Evolutionary conservation across 345 rosid genomes (phyloP).

Genomic region (Salix exigua): DNA sequence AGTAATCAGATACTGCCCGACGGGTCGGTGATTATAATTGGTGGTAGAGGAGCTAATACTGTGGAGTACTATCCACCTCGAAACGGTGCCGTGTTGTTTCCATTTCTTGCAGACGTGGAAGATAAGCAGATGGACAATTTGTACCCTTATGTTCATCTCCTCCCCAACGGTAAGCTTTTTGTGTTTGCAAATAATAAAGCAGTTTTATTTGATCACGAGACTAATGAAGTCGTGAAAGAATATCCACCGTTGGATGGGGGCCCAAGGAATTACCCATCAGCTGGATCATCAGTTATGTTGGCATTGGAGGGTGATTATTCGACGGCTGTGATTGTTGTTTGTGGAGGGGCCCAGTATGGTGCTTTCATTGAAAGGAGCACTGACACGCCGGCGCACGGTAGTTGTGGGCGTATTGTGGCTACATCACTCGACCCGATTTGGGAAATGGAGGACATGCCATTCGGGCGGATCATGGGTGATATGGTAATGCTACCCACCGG

Average conservation of each 20-base stretch:
- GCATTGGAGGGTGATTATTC: conserved; percentile 35
- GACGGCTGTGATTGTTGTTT: conserved; percentile 60
- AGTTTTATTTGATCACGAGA: conserved; percentile 54
- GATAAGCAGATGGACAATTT: conserved; percentile 86
- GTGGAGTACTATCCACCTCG: conserved; percentile 29
- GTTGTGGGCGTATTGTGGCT: conserved; percentile 27
- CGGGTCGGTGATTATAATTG: conserved; percentile 62
- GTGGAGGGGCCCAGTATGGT: conserved; percentile 82
- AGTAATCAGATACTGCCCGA: conserved; percentile 76
- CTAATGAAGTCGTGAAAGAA: conserved; percentile 35
- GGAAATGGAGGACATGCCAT: conserved; percentile 77
- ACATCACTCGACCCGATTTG: conserved; percentile 18
- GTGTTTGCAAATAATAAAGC: conserved; percentile 78
- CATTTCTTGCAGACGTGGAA: conserved; percentile 58
- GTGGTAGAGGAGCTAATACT: conserved; percentile 61
- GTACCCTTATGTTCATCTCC: conserved; percentile 85
- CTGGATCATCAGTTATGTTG: conserved; percentile 78
- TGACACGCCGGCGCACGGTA: conserved; percentile 25
- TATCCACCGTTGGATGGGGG: conserved; percentile 79
- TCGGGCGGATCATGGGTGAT: conserved; percentile 88
- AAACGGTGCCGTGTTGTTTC: conserved; percentile 58
- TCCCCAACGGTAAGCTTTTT: conserved; percentile 76
- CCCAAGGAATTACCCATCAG: conserved; percentile 79
- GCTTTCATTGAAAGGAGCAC: conserved; percentile 49
- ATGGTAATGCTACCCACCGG: conserved; percentile 87